Evolutionary conservation across 176 grass and related monocot genomes (phyloP).

Genomic region (Zoysia pacifica): DNA sequence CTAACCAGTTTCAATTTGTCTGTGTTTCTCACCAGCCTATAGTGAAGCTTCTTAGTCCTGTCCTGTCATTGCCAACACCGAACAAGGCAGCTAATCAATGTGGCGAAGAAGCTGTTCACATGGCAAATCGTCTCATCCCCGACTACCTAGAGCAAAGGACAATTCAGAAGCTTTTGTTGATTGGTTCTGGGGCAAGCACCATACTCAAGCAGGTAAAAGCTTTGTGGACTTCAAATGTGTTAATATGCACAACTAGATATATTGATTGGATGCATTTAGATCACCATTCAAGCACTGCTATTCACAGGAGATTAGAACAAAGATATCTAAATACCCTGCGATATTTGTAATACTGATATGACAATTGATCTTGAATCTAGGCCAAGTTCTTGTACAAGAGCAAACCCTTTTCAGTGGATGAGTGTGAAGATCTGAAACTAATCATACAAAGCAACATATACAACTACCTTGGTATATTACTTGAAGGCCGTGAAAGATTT

Average conservation of each 20-base stretch:
- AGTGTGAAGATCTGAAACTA: constrained; percentile 80
- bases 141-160: constrained; percentile 68
- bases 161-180: constrained; percentile 73
- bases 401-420: constrained; percentile 67
- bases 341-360: constrained; percentile 1
- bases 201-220: constrained; percentile 89
- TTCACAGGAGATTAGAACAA: constrained; percentile 10
- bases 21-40: constrained; percentile 64
- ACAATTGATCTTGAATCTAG: constrained; percentile 50
- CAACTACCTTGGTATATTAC: constrained; percentile 77
- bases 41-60: constrained; percentile 85
- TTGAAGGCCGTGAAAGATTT: constrained; percentile 84
- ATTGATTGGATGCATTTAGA: constrained; percentile 17
- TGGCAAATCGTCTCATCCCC: constrained; percentile 48
- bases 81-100: constrained; percentile 52
- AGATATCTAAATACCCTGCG: background rate
- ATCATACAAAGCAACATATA: constrained; percentile 97
- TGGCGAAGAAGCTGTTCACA: constrained; percentile 53
- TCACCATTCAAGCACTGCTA: background rate
- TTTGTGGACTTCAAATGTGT: constrained; percentile 12
- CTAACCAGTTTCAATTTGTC: constrained; percentile 32
- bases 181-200: constrained; percentile 90
- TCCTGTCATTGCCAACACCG: constrained; percentile 83
- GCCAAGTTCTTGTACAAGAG: constrained; percentile 84
- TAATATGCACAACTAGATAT: background rate